Percentiles rank a stretch among this genome's conserved stretches.
Conservation (phyloP, 805 yeast genomes). For the Saccharomycopsis sp. region DNA sequence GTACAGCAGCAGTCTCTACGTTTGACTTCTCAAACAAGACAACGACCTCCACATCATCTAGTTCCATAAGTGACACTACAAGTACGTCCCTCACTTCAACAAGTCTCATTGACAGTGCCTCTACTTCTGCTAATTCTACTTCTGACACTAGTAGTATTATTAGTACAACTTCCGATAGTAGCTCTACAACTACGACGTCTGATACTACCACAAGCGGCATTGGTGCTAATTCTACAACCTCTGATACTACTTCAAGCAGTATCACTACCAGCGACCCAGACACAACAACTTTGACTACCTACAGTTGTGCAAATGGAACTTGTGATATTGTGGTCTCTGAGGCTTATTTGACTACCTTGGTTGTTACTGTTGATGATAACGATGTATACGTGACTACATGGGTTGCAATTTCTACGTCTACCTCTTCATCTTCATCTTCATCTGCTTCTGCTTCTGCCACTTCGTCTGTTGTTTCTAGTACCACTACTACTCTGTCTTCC, state of each 20-base stretch:
- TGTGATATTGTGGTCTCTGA: slow-evolving; percentile 14
- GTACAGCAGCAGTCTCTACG: neutral
- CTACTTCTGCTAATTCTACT: neutral
- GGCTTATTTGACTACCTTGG: slow-evolving; percentile 15
- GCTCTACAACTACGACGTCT: neutral
- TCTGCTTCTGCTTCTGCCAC: slow-evolving; percentile 3
- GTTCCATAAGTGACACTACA: neutral
- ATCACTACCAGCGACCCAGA: neutral
- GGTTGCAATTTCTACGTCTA: slow-evolving; percentile 15
- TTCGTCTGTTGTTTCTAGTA: neutral
- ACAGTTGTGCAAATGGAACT: slow-evolving; percentile 11
- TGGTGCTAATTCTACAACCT: neutral
- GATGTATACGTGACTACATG: slow-evolving; percentile 19
- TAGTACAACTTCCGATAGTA: neutral
- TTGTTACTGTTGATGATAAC: slow-evolving; percentile 15
- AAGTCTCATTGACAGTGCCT: neutral
- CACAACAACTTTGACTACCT: slow-evolving; percentile 12
- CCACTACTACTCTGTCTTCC: neutral
- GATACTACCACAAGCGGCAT: neutral
- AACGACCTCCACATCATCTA: neutral
- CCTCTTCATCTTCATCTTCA: slow-evolving; percentile 25
- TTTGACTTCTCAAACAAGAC: neutral
- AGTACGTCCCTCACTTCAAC: neutral
- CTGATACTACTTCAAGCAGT: slow-evolving; percentile 1
- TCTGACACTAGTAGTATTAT: neutral